These are phyloP conservation scores for Talaromyces verruculosus DNA, from an alignment of 2,329 filamentous ascomycete genomes.

Conservation along the genomic window DNA sequence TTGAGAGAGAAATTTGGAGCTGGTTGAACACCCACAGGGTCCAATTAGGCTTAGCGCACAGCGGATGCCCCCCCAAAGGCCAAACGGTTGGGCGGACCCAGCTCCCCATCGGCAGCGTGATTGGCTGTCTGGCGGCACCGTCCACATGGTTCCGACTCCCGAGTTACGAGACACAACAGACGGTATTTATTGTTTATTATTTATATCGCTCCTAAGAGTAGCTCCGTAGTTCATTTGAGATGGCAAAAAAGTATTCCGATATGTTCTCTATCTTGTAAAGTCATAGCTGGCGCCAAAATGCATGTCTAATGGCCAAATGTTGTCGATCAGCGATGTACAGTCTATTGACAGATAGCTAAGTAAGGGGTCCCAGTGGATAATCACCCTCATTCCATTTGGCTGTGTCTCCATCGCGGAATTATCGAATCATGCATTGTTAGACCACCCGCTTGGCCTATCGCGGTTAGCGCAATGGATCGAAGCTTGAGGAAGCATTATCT, in stretches of 20 bases:
- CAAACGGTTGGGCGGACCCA: conserved; percentile 39
- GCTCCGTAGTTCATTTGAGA: background rate
- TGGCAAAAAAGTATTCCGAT: background rate
- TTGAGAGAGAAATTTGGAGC: conserved; percentile 24
- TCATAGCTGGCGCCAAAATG: background rate
- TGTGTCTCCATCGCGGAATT: background rate
- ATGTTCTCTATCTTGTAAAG: background rate
- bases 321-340: background rate
- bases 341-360: background rate
- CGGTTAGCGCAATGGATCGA: background rate
- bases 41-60: conserved; percentile 37
- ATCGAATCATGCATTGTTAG: conserved; percentile 6
- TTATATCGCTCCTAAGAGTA: background rate
- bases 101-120: conserved; percentile 3
- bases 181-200: background rate
- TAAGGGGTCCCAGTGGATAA: background rate
- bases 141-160: conserved; percentile 14
- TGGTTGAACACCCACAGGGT: conserved; percentile 35
- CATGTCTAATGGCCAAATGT: background rate
- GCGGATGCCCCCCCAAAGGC: conserved; percentile 34
- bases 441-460: background rate
- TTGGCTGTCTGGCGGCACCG: conserved; percentile 16
- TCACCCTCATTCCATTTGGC: background rate
- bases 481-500: background rate
- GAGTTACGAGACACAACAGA: background rate